Base-by-base conservation (phyloP, 805 yeast species). In the Saccharomycopsis fermentans region DNA sequence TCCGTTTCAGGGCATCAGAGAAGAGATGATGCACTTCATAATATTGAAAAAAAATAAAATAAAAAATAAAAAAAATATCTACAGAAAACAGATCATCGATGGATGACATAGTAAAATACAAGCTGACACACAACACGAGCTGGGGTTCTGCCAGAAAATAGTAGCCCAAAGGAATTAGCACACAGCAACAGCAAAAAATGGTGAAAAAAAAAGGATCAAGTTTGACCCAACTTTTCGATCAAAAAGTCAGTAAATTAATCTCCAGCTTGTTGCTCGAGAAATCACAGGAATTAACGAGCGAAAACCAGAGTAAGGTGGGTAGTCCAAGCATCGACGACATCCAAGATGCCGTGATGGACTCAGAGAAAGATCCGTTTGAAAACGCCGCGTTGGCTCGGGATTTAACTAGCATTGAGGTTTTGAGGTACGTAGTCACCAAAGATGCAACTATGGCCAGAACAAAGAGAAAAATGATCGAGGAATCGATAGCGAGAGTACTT, bases 241-340 rank as follows among this genome's bases (percentile, higher is more conserved):
- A 48, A 16, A 55, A 55, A 32, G 50, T 55, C 16, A 27, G 27
- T 14, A 55, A 34, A 27, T 34, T 55, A 14, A 19, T 55, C 6
- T 27, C 51, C 8, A 47, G 52, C 6, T 48, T 55, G 24, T 19
- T 55, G 16, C 21, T 27, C 9, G 58, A 27, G 19, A 55, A 48
- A 21, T 34, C 58, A 21, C 24, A 34, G 12, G 48, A 48, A 36
- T 16, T 29, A 34, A 17, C n/a, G 19, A 39, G 14, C 16, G 55
- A 52, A 21, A 52, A 6, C 24, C 54, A 51, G 21, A 19, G 11
- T 24, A 21, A 43, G 9, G 50, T 11, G 12, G 19, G 86, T 69
- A 88, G 86, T 65, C 85, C 95, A n/a, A 64, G 78, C 57, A 96
- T 89, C 52, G 79, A 81, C 61, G 75, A 77, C 63, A 69, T 73